Conservation (phyloP, 192 early-diverging fungal genomes). For the Oehlia diaphana region DNA sequence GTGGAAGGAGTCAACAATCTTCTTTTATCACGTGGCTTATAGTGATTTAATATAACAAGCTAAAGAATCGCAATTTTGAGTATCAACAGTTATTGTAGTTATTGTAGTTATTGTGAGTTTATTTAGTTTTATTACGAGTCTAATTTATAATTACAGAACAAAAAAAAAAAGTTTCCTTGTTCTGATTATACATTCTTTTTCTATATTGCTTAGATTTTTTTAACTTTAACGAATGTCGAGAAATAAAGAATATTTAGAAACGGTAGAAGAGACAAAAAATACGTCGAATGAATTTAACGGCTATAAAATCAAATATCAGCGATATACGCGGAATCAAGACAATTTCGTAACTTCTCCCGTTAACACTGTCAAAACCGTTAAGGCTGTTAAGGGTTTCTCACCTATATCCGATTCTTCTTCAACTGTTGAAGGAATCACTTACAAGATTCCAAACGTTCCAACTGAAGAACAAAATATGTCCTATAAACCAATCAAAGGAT, state of each 20-base stretch:
- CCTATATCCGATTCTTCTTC: not conserved
- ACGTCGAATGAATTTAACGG: not conserved
- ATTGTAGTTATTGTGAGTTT: not conserved
- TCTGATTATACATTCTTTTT: too few relatives aligned
- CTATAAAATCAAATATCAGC: not conserved
- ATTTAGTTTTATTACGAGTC: not conserved
- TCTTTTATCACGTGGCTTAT: not conserved
- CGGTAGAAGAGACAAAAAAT: not conserved
- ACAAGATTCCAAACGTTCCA: not conserved
- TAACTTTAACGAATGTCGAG: too few relatives aligned
- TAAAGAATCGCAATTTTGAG: not conserved
- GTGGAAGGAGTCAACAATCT: too few relatives aligned
- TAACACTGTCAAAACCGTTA: too few relatives aligned
- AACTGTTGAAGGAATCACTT: too few relatives aligned
- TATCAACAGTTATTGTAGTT: not conserved
- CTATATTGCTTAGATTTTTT: too few relatives aligned
- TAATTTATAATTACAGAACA: not conserved
- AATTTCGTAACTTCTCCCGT: not conserved
- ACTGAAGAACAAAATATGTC: not conserved
- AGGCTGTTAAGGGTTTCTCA: too few relatives aligned
- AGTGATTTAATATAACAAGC: not conserved
- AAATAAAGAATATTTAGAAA: too few relatives aligned
- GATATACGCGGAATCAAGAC: not conserved
- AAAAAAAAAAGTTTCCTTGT: not conserved
- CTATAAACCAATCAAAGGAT: not conserved